These are phyloP conservation scores for Phytophthora podocarpi DNA, from an alignment of 352 stramenopile species.

Conservation along the genomic window DNA sequence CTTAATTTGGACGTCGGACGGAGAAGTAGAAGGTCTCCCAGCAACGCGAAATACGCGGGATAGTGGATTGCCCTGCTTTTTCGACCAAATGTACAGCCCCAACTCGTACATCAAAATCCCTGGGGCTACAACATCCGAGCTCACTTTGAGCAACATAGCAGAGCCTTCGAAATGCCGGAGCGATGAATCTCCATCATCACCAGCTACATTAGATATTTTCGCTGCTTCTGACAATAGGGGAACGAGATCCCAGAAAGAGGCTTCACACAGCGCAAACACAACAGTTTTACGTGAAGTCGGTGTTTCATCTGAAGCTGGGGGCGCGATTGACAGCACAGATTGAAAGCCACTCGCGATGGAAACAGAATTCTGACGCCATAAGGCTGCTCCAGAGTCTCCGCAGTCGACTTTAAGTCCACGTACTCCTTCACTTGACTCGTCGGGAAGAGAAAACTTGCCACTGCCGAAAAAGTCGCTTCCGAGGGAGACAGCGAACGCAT, in stretches of 20 bases:
- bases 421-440: conserved; percentile 16
- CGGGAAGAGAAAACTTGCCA: conserved; percentile 44
- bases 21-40: conserved; percentile 12
- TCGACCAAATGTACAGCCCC: conserved; percentile 49
- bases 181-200: conserved; percentile 12
- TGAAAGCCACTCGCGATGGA: conserved; percentile 57
- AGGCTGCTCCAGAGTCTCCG: conserved; percentile 30
- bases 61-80: conserved; percentile 43
- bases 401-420: conserved; percentile 37
- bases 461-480: conserved; percentile 48
- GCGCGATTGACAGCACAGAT: conserved; percentile 45
- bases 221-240: conserved; percentile 59
- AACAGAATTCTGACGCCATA: conserved; percentile 62
- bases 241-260: conserved; percentile 71
- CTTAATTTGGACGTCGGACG: conserved; percentile 39
- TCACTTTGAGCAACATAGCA: conserved; percentile 51
- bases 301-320: conserved; percentile 7
- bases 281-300: conserved; percentile 27
- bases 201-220: conserved; percentile 31
- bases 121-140: conserved; percentile 16
- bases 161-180: conserved; percentile 31
- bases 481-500: conserved; percentile 44
- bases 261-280: conserved; percentile 69
- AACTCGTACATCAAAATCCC: conserved; percentile 44
- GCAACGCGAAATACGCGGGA: conserved; percentile 41